Evolutionary conservation across 768 basidiomycete genomes (phyloP).

Genomic region (Hygrocybe coccinea): DNA sequence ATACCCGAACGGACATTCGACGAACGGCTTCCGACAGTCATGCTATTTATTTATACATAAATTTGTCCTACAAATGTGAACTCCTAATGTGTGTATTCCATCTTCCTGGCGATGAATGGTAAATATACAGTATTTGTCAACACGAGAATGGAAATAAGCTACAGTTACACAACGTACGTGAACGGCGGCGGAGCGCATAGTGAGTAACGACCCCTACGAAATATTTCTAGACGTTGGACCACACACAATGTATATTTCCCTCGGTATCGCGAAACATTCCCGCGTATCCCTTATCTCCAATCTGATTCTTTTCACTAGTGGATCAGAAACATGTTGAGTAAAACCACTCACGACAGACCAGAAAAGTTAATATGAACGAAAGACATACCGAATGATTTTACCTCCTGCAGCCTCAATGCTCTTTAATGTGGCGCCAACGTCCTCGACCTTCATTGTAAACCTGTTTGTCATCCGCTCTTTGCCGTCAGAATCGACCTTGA

Average conservation of each 20-base stretch:
- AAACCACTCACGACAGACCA: too few species aligned
- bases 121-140: too few species aligned
- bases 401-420: constrained; percentile 5
- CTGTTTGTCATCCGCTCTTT: background rate
- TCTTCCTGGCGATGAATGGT: too few species aligned
- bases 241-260: constrained; percentile 4
- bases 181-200: too few species aligned
- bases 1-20: too few species aligned
- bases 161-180: too few species aligned
- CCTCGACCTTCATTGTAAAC: constrained; percentile 2
- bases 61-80: too few species aligned
- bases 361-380: background rate
- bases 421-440: constrained; percentile 1
- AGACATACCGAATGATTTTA: background rate
- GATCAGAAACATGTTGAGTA: background rate
- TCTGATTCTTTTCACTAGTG: background rate
- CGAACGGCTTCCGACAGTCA: too few species aligned
- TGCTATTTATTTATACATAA: too few species aligned
- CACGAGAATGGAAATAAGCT: too few species aligned
- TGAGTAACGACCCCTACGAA: too few species aligned
- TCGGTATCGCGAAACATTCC: constrained; percentile 6
- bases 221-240: background rate
- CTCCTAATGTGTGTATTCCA: too few species aligned
- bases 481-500: background rate
- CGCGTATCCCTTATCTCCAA: background rate